Percentiles rank a stretch among this genome's conserved stretches.
These are phyloP conservation scores for Pinus taeda DNA, from an alignment of 75 land plant species.

Conservation along the genomic window DNA sequence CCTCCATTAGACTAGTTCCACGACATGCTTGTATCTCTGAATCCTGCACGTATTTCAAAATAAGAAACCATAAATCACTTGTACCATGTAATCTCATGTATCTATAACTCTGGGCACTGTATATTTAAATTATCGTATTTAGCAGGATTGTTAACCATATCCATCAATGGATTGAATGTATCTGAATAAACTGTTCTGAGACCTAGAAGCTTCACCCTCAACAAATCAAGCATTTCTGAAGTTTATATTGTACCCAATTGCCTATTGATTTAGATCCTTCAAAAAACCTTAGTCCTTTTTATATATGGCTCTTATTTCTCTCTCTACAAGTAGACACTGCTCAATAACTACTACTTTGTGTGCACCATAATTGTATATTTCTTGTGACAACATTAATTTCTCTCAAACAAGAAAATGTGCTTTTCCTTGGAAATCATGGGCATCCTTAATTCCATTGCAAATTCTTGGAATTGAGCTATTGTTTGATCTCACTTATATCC, in stretches of 20 bases:
- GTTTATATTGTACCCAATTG: conserved; percentile 38
- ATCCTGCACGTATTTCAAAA: conserved; percentile 32
- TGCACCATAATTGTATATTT: not conserved
- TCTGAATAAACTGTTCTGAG: conserved; percentile 3
- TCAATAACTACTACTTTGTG: not conserved
- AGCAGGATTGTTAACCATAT: not conserved
- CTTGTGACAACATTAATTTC: not conserved
- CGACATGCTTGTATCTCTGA: conserved; percentile 59
- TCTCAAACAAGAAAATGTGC: too few species aligned
- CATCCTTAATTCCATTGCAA: too few species aligned
- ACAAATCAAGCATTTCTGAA: conserved; percentile 18
- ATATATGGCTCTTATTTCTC: conserved; percentile 20
- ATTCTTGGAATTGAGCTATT: too few species aligned
- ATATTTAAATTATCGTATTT: not conserved
- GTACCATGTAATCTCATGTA: too few species aligned
- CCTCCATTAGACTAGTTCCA: conserved; percentile 59
- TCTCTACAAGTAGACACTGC: conserved; percentile 68
- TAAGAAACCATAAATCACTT: not conserved
- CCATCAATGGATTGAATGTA: not conserved
- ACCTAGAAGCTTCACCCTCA: conserved; percentile 23
- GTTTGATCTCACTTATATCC: too few species aligned
- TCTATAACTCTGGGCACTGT: too few species aligned
- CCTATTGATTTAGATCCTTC: conserved; percentile 43
- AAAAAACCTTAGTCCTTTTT: conserved; percentile 20
- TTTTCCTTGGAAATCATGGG: too few species aligned